Percentiles rank a stretch among this genome's conserved stretches.
Conservation (phyloP, 2,329 filamentous ascomycete genomes). For the Talaromyces piceae region DNA sequence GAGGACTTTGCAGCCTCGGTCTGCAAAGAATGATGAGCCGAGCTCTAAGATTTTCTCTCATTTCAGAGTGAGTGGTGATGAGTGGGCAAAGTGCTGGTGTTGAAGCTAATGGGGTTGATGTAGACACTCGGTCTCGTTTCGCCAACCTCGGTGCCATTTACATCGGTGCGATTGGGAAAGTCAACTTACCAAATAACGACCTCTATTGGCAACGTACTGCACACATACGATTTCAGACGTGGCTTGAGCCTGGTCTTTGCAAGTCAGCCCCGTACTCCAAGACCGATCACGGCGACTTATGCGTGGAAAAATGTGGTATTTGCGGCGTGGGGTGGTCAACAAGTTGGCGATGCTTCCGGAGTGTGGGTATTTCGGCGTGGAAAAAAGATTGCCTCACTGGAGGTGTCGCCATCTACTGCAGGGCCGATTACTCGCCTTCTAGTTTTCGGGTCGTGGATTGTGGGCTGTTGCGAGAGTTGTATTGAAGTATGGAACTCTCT, state of each 20-base stretch:
- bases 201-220: conserved; percentile 78
- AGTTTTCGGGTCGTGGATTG: conserved; percentile 84
- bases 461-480: conserved; percentile 66
- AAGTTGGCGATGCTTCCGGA: conserved; percentile 45
- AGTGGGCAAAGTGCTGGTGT: neutral
- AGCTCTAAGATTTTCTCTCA: conserved; percentile 84
- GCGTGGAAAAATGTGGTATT: conserved; percentile 83
- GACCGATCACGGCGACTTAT: conserved; percentile 73
- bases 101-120: conserved; percentile 8
- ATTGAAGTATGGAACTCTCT: conserved; percentile 85
- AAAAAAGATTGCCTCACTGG: conserved; percentile 70
- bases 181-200: conserved; percentile 97
- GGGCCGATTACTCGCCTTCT: conserved; percentile 71
- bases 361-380: conserved; percentile 91
- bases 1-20: conserved; percentile 24
- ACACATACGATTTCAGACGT: conserved; percentile 89
- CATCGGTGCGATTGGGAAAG: conserved; percentile 79
- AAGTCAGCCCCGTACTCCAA: conserved; percentile 80
- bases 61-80: conserved; percentile 62
- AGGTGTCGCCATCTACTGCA: conserved; percentile 53
- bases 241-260: conserved; percentile 91
- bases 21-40: conserved; percentile 30
- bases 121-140: conserved; percentile 91
- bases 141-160: conserved; percentile 83
- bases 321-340: conserved; percentile 73